These are phyloP conservation scores for Mucor sp. DNA, from an alignment of 371 early-diverging fungal genomes.

Conservation along the genomic window DNA sequence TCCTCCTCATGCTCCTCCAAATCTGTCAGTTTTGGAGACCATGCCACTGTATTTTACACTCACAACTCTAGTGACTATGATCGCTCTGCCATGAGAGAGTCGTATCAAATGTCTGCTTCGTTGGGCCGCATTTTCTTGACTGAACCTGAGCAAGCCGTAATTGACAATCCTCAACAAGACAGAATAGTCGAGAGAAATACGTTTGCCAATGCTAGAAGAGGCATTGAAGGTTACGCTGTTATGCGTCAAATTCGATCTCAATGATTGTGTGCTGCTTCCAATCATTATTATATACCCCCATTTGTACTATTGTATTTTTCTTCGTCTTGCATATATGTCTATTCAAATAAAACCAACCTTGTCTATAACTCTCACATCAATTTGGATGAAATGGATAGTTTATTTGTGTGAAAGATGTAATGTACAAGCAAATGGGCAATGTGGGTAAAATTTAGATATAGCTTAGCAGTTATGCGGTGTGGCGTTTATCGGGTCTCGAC, in stretches of 20 bases:
- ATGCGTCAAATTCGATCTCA: slow-evolving; percentile 11
- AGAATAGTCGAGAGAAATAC: slow-evolving; percentile 14
- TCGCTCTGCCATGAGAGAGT: slow-evolving; percentile 19
- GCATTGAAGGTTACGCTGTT: slow-evolving; percentile 12
- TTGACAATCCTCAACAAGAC: slow-evolving; percentile 12
- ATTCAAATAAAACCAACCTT: slow-evolving; percentile 1
- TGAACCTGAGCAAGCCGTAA: slow-evolving; percentile 1
- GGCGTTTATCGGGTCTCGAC: slow-evolving; percentile 18
- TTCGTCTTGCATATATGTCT: not conserved
- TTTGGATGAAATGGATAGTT: not conserved
- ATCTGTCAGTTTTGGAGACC: slow-evolving; percentile 35
- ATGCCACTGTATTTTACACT: slow-evolving; percentile 39
- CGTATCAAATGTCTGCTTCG: not conserved
- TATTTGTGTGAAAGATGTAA: not conserved
- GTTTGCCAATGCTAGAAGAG: slow-evolving; percentile 12
- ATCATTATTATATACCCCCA: not conserved
- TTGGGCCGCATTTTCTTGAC: slow-evolving; percentile 11
- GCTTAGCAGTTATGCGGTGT: not conserved
- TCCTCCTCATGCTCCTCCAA: slow-evolving; percentile 18
- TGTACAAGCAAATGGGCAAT: not conserved
- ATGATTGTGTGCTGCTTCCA: not conserved
- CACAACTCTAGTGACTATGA: slow-evolving; percentile 45
- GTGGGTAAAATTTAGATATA: slow-evolving; percentile 7
- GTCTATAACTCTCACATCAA: not conserved
- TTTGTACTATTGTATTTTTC: not conserved